Base-by-base conservation (phyloP, 1,139 yeast genomes). In the Sugiyamaella xylanicola region DNA sequence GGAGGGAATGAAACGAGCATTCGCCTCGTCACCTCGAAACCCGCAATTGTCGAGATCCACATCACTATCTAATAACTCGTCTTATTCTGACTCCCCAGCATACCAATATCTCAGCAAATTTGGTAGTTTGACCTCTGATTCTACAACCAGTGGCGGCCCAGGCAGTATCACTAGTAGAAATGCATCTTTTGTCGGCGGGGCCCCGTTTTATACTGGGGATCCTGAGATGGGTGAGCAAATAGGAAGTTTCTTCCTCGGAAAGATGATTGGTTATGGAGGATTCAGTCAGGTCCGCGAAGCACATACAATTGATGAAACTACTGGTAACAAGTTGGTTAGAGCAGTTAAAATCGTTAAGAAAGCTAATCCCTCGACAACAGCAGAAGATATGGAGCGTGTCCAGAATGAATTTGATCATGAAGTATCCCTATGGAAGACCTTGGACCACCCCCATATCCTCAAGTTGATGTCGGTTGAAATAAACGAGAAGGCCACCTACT, bases 261-360 rank as follows among this genome's bases (percentile, higher is more conserved):
- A 83, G 62, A 80, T 86, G n/a, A 85, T 91, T 60, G 97, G 97
- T 0, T 83, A 82, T 67, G 98, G 98, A 8, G 96, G 97, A 0
- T 91, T 95, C 87, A 95, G 96, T 2, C 81, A 87, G 35, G 87
- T 92, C n/a, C 75, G 96, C 58, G 95, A 87, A 68, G 89, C 95
- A 60, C 68, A 66, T 37, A 69, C 72, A 56, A 70, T 69, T 55
- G 68, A 66, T 65, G 46, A 59, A 16, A 71, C 73, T 49, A 48
- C 56, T 5, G 84, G 84, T 1, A 45, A 59, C 32, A 61, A 63
- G 54, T 72, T 73, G 4, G 72, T 78, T 0, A 78, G 80, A 60
- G 97, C 97, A 0, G 84, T 90, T 65, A 91, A 91, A 68, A 84
- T 91, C 46, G 91, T 91, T 32, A 80, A 81, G 51, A 69, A 68